These are phyloP conservation scores for Colletotrichum abscissum DNA, from an alignment of 2,329 filamentous ascomycete species.

Conservation along the genomic window DNA sequence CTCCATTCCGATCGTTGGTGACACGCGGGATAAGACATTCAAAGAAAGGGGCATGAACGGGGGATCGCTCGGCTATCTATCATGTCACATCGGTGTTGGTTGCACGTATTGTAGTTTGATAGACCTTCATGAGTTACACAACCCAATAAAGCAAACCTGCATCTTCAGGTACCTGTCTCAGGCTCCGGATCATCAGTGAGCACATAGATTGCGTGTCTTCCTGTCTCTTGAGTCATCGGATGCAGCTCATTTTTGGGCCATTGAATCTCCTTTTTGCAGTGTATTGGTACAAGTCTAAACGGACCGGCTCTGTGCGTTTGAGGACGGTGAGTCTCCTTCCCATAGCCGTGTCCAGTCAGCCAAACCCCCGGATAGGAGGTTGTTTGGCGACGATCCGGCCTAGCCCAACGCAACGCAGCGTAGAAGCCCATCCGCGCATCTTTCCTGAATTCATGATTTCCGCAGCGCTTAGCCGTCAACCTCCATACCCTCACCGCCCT, in stretches of 20 bases:
- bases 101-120: constrained; percentile 18
- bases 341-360: not conserved
- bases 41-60: not conserved
- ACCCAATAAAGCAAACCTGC: constrained; percentile 13
- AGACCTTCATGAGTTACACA: constrained; percentile 32
- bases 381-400: not conserved
- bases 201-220: not conserved
- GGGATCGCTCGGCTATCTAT: not conserved
- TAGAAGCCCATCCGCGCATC: constrained; percentile 1
- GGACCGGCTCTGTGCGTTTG: constrained; percentile 20
- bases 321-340: constrained; percentile 11
- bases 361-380: not conserved
- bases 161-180: not conserved
- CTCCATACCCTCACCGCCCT: constrained; percentile 49
- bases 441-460: not conserved
- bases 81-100: constrained; percentile 11
- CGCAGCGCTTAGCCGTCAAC: constrained; percentile 43
- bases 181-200: not conserved
- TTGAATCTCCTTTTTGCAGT: constrained; percentile 29
- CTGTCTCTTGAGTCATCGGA: constrained; percentile 16
- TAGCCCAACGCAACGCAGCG: constrained; percentile 12
- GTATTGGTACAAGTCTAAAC: constrained; percentile 35
- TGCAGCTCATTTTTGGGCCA: constrained; percentile 30
- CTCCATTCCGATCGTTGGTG: not conserved
- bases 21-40: constrained; percentile 3